These are phyloP conservation scores for Colletotrichum truncatum DNA, from an alignment of 2,329 filamentous ascomycete genomes.

Conservation along the genomic window DNA sequence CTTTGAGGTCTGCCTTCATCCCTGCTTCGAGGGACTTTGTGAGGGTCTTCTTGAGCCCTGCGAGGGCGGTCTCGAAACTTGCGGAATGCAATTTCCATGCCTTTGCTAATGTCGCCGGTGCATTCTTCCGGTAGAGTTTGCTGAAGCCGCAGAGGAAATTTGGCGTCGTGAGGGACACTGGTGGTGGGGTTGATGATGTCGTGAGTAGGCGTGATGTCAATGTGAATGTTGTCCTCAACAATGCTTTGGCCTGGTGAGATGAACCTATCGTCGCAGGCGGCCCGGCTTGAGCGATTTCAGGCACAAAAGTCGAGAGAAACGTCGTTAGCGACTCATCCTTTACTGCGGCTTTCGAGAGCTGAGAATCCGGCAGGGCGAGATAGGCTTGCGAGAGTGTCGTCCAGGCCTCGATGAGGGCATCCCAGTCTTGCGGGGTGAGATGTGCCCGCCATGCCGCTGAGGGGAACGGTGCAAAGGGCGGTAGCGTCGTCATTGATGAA, in stretches of 20 bases:
- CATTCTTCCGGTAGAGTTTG: constrained; percentile 72
- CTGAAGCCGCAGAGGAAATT: constrained; percentile 75
- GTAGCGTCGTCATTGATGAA: constrained; percentile 55
- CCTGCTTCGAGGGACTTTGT: constrained; percentile 71
- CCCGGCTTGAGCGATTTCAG: constrained; percentile 57
- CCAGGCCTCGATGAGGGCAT: constrained; percentile 81
- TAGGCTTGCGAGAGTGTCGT: constrained; percentile 72
- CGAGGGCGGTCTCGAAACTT: constrained; percentile 63
- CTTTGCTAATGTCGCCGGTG: constrained; percentile 59
- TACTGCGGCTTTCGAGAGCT: constrained; percentile 60
- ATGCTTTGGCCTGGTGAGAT: constrained; percentile 44
- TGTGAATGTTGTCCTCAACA: constrained; percentile 73
- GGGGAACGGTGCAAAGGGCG: constrained; percentile 82
- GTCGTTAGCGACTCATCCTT: constrained; percentile 65
- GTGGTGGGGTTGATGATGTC: constrained; percentile 45
- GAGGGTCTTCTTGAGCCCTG: constrained; percentile 68
- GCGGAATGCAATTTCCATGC: constrained; percentile 61
- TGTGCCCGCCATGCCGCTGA: constrained; percentile 71
- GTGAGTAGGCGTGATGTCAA: constrained; percentile 67
- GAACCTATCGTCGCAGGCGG: constrained; percentile 41
- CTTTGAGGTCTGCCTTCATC: constrained; percentile 61
- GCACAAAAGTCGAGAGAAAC: constrained; percentile 76
- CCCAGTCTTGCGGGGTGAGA: constrained; percentile 78
- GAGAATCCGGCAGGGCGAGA: constrained; percentile 63
- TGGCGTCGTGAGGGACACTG: constrained; percentile 66